Conservation (phyloP, 331 rosid species). For the Arachis monticola region DNA sequence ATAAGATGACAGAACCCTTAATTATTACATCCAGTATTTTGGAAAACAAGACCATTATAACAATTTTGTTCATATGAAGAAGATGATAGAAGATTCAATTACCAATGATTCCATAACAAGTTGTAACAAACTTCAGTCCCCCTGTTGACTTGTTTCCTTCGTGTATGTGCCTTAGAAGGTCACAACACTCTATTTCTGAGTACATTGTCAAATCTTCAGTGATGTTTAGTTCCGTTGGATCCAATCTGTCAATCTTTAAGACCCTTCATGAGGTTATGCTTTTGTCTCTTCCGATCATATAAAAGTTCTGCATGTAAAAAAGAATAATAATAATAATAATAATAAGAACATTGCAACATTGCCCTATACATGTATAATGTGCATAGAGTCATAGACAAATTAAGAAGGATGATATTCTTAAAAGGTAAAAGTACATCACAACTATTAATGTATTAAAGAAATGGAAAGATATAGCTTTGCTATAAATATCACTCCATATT, state of each 20-base stretch:
- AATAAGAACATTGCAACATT: constrained; percentile 11
- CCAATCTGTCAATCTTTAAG: constrained; percentile 83
- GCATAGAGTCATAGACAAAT: constrained; percentile 13
- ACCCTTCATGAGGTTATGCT: constrained; percentile 79
- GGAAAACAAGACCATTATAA: constrained; percentile 19
- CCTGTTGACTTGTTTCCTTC: constrained; percentile 92
- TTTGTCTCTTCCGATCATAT: constrained; percentile 94
- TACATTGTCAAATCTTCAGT: constrained; percentile 70
- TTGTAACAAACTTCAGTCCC: constrained; percentile 86
- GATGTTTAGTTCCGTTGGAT: constrained; percentile 69
- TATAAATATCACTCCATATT: not conserved
- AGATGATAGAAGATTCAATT: constrained; percentile 31
- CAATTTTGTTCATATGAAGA: not conserved
- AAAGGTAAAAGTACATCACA: constrained; percentile 23
- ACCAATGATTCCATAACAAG: constrained; percentile 95
- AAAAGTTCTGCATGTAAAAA: constrained; percentile 66
- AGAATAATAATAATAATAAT: constrained; percentile 14
- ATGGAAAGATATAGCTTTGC: not conserved
- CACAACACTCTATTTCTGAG: constrained; percentile 83
- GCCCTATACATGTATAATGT: constrained; percentile 8
- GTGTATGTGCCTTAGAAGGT: constrained; percentile 79
- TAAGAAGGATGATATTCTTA: not conserved
- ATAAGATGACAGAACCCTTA: constrained; percentile 35
- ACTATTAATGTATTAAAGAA: constrained; percentile 11
- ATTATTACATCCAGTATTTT: constrained; percentile 19